Base-by-base conservation (phyloP, 164 flowering plant genomes). In the Sedum album region DNA sequence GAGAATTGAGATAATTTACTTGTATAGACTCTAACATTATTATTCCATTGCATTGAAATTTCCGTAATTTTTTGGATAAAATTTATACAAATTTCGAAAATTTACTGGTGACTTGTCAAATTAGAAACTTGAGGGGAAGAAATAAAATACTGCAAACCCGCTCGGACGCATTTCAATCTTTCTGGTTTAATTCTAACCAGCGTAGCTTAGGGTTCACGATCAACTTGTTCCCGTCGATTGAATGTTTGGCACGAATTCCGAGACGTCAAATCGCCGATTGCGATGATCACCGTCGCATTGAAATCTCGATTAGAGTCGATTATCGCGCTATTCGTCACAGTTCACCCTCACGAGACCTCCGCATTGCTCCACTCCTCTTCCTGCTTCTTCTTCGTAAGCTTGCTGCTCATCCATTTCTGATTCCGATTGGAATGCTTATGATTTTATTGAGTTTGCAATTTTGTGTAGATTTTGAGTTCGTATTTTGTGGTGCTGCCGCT, bases 401-500 rank as follows among this genome's bases (percentile, higher is more conserved):
- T 21, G 18, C 57, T 26, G 51, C 17, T 17, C 10, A 38, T 36
- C 61, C 25, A 51, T 51, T 31, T 68, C 57, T 2, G 1, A 26
- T 67, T 68, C 21, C 5, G 5, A 14, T 33, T 60, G 31, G 42
- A 11, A 10, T 2, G 21, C 46, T 49, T 70, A 9, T 4, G 48
- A 44, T 15, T 44, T 44, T 44, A 8, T 10, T 39, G 0, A n/a
- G n/a, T 35, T 35, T 44, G 18, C 17, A 7, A 28, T 25, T 25
- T 26, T 61, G 2, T 74, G 73, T 84, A 94, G 98, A 87, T 94
- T 51, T 77, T 94, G 79, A 85, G 96, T 70, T 95, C 99, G 0
- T 94, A 94, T 67, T 94, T 94, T 67, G 88, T 90, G 60, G 87
- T 94, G 51, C 86, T 94, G 51, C 99, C 99, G 2, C 80, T 94